These are phyloP conservation scores for Colletotrichum horii DNA, from an alignment of 2,329 filamentous ascomycete species.

Conservation along the genomic window DNA sequence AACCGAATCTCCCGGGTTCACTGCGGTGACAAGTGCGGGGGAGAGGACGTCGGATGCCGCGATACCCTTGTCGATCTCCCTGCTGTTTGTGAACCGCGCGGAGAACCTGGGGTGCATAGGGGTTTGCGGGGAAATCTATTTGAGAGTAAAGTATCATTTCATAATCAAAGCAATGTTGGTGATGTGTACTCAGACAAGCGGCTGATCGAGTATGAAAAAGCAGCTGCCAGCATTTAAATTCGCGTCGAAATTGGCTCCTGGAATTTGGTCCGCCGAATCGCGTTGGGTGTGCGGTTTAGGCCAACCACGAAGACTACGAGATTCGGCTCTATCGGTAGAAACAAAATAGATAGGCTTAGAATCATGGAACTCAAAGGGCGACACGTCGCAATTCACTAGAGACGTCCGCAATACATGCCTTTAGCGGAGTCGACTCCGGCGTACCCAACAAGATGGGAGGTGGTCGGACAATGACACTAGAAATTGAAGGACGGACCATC, in stretches of 20 bases:
- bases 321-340: background rate
- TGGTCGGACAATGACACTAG: background rate
- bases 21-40: background rate
- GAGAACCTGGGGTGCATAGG: background rate
- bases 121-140: background rate
- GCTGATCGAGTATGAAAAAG: background rate
- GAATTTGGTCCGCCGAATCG: accelerated
- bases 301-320: accelerated
- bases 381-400: background rate
- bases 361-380: background rate
- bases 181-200: background rate
- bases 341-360: background rate
- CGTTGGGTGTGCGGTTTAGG: accelerated
- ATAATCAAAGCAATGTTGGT: background rate
- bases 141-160: background rate
- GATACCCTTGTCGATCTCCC: background rate
- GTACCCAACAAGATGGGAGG: background rate
- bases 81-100: background rate
- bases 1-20: background rate
- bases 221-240: background rate
- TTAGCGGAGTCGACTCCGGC: background rate
- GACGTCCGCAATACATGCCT: background rate
- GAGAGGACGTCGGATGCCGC: background rate
- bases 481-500: background rate
- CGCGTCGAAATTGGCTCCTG: accelerated